A percentile compares a stretch with the other conserved stretches of the same genome.
These are phyloP conservation scores for Biscutella laevigata DNA, from an alignment of 441 rosid species.

Conservation along the genomic window DNA sequence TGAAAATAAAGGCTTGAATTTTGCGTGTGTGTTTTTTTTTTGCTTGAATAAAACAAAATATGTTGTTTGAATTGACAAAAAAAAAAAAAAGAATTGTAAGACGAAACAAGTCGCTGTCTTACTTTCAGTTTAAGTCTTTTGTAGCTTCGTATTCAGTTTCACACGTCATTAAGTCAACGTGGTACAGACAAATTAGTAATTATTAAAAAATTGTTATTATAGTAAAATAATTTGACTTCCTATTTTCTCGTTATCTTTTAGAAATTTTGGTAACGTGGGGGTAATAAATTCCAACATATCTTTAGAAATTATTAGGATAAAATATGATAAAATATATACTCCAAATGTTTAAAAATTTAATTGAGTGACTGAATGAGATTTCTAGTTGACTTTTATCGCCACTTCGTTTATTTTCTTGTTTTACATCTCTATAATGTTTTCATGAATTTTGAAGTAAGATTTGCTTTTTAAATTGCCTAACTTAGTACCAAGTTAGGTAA, in stretches of 20 bases:
- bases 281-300: background rate
- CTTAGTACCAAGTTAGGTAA: slow-evolving; percentile 13
- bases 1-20: too few species aligned
- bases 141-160: background rate
- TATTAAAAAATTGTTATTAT: slow-evolving; percentile 4
- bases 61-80: too few species aligned
- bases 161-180: slow-evolving; percentile 16
- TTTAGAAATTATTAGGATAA: background rate
- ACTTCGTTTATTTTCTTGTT: background rate
- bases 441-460: too few species aligned
- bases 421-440: too few species aligned
- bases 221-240: background rate
- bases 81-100: too few species aligned
- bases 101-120: slow-evolving; percentile 7
- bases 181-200: slow-evolving; percentile 9
- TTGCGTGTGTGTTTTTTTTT: too few species aligned
- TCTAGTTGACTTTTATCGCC: slow-evolving; percentile 13
- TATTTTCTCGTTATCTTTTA: slow-evolving; percentile 1
- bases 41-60: too few species aligned
- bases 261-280: background rate
- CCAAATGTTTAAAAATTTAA: too few species aligned
- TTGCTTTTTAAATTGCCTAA: slow-evolving; percentile 5
- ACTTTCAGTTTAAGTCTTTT: background rate
- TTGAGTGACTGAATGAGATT: background rate
- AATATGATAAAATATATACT: background rate